These are phyloP conservation scores for Penicillium lividum DNA, from an alignment of 495 filamentous ascomycete species.

Conservation along the genomic window DNA sequence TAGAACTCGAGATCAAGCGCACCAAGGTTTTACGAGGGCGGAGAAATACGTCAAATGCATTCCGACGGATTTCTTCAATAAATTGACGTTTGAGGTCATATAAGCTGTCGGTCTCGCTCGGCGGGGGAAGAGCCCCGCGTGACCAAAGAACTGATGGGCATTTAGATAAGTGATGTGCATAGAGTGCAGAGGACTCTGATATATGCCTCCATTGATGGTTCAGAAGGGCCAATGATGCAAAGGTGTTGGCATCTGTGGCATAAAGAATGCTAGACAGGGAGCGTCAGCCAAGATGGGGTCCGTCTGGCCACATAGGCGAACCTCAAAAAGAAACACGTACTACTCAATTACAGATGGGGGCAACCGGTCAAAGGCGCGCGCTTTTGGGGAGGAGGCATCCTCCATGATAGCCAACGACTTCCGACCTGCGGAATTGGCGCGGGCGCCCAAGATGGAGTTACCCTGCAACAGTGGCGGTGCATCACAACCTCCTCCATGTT, in stretches of 20 bases:
- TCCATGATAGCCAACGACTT: slow-evolving; percentile 29
- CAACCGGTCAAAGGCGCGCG: slow-evolving; percentile 26
- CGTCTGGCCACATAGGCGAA: not conserved
- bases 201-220: slow-evolving; percentile 75
- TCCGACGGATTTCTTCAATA: slow-evolving; percentile 68
- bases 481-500: slow-evolving; percentile 19
- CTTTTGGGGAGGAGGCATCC: slow-evolving; percentile 21
- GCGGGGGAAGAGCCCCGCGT: slow-evolving; percentile 43
- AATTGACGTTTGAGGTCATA: slow-evolving; percentile 66
- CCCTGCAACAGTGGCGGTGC: slow-evolving; percentile 27
- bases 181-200: slow-evolving; percentile 71
- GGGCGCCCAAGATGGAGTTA: slow-evolving; percentile 18
- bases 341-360: slow-evolving; percentile 30
- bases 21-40: slow-evolving; percentile 69
- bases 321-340: slow-evolving; percentile 21
- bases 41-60: slow-evolving; percentile 77
- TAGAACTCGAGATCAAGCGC: slow-evolving; percentile 78
- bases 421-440: slow-evolving; percentile 24
- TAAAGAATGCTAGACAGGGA: slow-evolving; percentile 66
- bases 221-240: slow-evolving; percentile 80
- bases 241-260: slow-evolving; percentile 71
- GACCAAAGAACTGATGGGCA: slow-evolving; percentile 68
- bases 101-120: slow-evolving; percentile 55
- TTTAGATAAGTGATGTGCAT: slow-evolving; percentile 71
- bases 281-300: slow-evolving; percentile 3